These are phyloP conservation scores for Lactifluus subvellereus DNA, from an alignment of 768 basidiomycete species.

Conservation along the genomic window DNA sequence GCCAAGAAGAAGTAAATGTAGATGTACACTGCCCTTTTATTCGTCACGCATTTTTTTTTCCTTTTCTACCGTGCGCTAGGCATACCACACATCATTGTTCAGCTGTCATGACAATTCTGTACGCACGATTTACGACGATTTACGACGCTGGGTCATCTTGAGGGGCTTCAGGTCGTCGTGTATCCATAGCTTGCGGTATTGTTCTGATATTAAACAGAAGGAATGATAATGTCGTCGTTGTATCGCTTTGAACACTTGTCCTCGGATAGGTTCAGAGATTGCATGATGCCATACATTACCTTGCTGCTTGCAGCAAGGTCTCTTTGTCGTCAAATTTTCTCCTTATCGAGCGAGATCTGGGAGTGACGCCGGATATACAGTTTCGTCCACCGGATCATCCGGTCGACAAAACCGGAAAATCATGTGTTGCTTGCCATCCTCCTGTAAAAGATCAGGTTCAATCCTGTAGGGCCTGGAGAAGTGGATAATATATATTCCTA, in stretches of 20 bases:
- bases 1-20: constrained; percentile 88
- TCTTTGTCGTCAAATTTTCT: too few species aligned
- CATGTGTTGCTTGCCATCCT: too few species aligned
- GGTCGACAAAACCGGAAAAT: too few species aligned
- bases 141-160: constrained; percentile 28
- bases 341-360: too few species aligned
- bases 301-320: too few species aligned
- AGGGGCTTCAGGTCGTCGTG: constrained; percentile 28
- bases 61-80: constrained; percentile 33
- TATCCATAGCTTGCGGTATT: constrained; percentile 27
- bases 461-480: too few species aligned
- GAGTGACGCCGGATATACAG: background rate
- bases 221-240: constrained; percentile 31
- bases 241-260: constrained; percentile 24
- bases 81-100: constrained; percentile 32
- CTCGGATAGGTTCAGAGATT: background rate
- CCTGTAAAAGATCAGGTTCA: too few species aligned
- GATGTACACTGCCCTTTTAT: constrained; percentile 55
- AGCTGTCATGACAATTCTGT: constrained; percentile 31
- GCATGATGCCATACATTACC: background rate
- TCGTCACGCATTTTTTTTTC: constrained; percentile 37
- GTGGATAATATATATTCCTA: too few species aligned
- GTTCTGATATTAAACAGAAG: constrained; percentile 30
- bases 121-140: constrained; percentile 31
- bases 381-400: too few species aligned